phyloP scores from a whole-genome alignment of 495 filamentous ascomycete species.

The Saxophila tyrrhenica region DNA sequence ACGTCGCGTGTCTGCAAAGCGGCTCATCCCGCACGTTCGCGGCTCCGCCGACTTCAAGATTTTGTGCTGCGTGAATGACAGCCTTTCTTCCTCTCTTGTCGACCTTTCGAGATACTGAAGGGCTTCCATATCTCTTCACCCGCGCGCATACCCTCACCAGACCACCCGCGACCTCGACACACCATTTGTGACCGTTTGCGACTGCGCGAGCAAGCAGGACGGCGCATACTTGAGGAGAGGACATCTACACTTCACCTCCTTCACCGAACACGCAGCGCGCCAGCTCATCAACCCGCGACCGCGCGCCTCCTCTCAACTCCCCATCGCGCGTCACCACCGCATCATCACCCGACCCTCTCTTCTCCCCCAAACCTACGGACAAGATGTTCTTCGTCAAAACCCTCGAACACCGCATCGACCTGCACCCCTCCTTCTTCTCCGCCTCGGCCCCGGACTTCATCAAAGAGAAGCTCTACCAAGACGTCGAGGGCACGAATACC shows the following conservation, averaged over 20 bases:
- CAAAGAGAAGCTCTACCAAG: conserved; percentile 69
- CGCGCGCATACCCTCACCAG: neutral
- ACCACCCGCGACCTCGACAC: neutral
- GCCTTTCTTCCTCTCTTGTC: conserved; percentile 1
- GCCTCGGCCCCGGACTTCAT: conserved; percentile 82
- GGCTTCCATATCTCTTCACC: conserved; percentile 13
- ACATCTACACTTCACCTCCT: neutral
- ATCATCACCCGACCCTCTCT: neutral
- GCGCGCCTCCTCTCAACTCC: too few species aligned
- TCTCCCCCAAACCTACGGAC: neutral
- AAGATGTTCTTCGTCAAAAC: conserved; percentile 96
- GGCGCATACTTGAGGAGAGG: neutral
- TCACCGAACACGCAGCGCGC: neutral
- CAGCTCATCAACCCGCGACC: too few species aligned
- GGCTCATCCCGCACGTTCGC: neutral
- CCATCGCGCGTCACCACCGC: neutral
- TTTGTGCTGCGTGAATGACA: neutral
- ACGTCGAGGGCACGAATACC: conserved; percentile 79
- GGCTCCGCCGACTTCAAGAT: neutral
- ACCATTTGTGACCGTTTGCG: neutral
- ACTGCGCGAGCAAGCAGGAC: neutral
- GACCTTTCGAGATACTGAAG: conserved; percentile 14
- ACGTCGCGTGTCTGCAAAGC: neutral
- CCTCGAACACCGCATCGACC: conserved; percentile 79
- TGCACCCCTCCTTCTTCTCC: conserved; percentile 95